A percentile compares a stretch with the other conserved stretches of the same genome.
Evolutionary conservation across 2,329 filamentous ascomycete species (phyloP).

Genomic region (Hypocreales sp.): DNA sequence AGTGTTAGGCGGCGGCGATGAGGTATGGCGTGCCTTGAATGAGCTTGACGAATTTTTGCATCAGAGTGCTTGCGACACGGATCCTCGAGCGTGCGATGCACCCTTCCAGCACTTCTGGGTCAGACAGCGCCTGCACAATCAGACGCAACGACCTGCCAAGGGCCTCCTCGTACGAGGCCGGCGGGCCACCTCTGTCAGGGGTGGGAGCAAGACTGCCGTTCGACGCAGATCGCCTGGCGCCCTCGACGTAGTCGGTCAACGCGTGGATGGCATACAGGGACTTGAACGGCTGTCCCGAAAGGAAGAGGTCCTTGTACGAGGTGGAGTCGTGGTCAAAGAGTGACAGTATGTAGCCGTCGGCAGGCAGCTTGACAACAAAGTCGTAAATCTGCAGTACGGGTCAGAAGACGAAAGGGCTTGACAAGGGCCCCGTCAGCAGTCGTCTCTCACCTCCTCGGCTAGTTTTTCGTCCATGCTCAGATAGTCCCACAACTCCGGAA

Average conservation of each 20-base stretch:
- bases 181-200: not conserved
- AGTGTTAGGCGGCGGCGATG: not conserved
- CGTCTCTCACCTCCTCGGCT: slow-evolving; percentile 42
- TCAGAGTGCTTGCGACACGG: slow-evolving; percentile 11
- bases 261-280: slow-evolving; percentile 58
- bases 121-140: slow-evolving; percentile 44
- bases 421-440: no score
- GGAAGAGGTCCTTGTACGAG: slow-evolving; percentile 49
- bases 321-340: slow-evolving; percentile 38
- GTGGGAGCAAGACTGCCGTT: not conserved
- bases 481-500: slow-evolving; percentile 70
- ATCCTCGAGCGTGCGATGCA: slow-evolving; percentile 9
- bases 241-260: slow-evolving; percentile 44
- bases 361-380: slow-evolving; percentile 56
- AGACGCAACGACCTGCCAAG: slow-evolving; percentile 31
- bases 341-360: slow-evolving; percentile 44
- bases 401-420: slow-evolving; percentile 7
- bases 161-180: slow-evolving; percentile 2
- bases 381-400: slow-evolving; percentile 39
- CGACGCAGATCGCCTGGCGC: slow-evolving; percentile 15
- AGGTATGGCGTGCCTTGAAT: slow-evolving; percentile 8
- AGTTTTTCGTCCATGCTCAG: slow-evolving; percentile 58
- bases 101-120: slow-evolving; percentile 34
- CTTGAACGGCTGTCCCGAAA: slow-evolving; percentile 53
- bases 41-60: slow-evolving; percentile 13